Conservation (phyloP, 495 filamentous ascomycete species). For the Neurospora sp. region DNA sequence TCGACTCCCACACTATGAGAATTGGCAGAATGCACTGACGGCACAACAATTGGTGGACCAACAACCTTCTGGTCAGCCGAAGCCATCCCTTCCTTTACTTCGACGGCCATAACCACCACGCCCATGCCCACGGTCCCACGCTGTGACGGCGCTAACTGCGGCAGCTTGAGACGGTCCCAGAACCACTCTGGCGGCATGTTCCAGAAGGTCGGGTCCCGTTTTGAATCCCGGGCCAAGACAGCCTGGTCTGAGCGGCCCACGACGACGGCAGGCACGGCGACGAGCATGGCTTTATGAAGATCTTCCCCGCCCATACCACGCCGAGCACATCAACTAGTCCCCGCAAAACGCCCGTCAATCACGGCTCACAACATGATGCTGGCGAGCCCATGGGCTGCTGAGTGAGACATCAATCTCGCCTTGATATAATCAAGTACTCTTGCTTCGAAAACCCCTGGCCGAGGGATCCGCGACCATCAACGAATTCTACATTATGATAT, state of each 20-base stretch:
- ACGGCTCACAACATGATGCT: neutral
- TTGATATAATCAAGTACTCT: neutral
- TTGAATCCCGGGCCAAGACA: neutral
- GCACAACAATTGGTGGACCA: neutral
- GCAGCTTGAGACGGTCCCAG: neutral
- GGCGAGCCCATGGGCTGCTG: neutral
- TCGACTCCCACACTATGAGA: neutral
- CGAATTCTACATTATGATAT: neutral
- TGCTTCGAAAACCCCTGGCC: neutral
- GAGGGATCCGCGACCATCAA: neutral
- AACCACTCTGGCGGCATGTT: neutral
- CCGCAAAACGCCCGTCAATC: neutral
- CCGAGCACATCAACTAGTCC: neutral
- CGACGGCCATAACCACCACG: neutral
- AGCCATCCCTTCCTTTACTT: neutral
- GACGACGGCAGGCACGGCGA: neutral
- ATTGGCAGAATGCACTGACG: neutral
- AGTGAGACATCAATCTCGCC: neutral
- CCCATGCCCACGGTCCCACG: neutral
- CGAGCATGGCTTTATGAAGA: neutral
- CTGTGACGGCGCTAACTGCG: neutral
- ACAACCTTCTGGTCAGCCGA: neutral
- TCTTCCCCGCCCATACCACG: neutral
- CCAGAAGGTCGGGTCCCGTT: neutral
- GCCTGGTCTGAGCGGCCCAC: neutral